Evolutionary conservation across 2,329 filamentous ascomycete genomes (phyloP), one percentile per base, ranked within the genome.

Genomic region (Fusarium oxysporum): DNA sequence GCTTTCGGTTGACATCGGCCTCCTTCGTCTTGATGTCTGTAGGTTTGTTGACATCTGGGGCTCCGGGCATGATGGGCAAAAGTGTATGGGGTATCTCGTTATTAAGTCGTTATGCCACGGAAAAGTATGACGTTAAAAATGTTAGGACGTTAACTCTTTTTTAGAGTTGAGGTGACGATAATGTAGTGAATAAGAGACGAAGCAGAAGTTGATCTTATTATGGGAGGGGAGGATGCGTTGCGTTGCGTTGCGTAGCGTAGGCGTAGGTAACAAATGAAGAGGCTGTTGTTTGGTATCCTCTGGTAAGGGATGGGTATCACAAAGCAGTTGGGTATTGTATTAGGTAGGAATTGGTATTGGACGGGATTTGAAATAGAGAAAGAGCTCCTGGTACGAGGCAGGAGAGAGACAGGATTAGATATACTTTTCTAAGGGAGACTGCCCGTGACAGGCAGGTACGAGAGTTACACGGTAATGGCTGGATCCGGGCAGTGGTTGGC

Each of bases 1-100:
- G 91, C 87, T 99, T 99, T 81, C 91, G 90, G 84, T 96, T 96
- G 84, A 98, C 92, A 81, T 97, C 92, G 75, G 88, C 89, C 85
- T 97, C 94, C 88, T 95, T 96, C 82, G 89, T 83, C 85, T 92
- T 91, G 69, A 88, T 78, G 82, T 96, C 88, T 71, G 90, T 92
- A 37, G 94, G 93, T 77, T 88, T 89, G 83, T 96, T 95, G 79
- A 96, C 92, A 73, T 82, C 82, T 74, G 76, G 30, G 55, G 55
- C 77, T 72, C 82, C 83, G 76, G 83, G 74, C 82, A 83, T 84
- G 76, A 51, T 77, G 76, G 66, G 65, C 68, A 55, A 66, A 43
- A 43, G 60, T 51, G 21, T 70, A 59, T 67, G 55, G 64, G 44
- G 55, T 70, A 56, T 70, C 66, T 63, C 58, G 38, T 45, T 68